Percentiles rank a stretch among this genome's conserved stretches.
Evolutionary conservation across 2,329 filamentous ascomycete genomes (phyloP).

Genomic region (Botrytis deweyae): DNA sequence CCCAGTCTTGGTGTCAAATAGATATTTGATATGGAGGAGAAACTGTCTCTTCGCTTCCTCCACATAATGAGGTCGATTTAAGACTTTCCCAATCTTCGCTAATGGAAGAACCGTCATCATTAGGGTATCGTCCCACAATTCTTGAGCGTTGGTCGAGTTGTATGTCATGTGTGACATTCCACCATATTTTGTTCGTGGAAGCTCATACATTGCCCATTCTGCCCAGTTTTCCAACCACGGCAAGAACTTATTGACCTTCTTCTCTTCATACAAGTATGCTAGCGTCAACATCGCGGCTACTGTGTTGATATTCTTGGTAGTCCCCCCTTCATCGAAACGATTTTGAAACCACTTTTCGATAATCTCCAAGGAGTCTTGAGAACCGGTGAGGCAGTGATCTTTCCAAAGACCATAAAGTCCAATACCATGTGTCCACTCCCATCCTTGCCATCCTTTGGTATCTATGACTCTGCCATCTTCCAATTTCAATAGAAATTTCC

Average conservation of each 20-base stretch:
- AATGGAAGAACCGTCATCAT: constrained; percentile 86
- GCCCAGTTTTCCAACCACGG: constrained; percentile 80
- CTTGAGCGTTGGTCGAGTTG: constrained; percentile 65
- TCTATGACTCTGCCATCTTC: constrained; percentile 69
- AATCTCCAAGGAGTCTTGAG: constrained; percentile 57
- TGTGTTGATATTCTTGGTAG: constrained; percentile 79
- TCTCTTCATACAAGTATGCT: constrained; percentile 76
- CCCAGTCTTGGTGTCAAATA: constrained; percentile 69
- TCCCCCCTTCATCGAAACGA: constrained; percentile 54
- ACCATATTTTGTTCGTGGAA: constrained; percentile 68
- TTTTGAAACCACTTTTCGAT: constrained; percentile 73
- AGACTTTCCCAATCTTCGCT: constrained; percentile 67
- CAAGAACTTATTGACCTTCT: constrained; percentile 64
- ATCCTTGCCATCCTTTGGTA: constrained; percentile 77
- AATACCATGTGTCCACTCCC: constrained; percentile 82
- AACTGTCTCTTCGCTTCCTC: constrained; percentile 78
- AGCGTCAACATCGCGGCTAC: constrained; percentile 77
- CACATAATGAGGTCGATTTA: constrained; percentile 69
- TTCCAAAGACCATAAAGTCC: constrained; percentile 81
- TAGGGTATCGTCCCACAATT: constrained; percentile 82
- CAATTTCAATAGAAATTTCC: constrained; percentile 69
- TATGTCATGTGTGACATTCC: constrained; percentile 46
- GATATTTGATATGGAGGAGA: constrained; percentile 73
- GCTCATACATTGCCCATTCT: constrained; percentile 78
- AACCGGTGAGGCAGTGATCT: constrained; percentile 72